Percentiles rank a stretch among this genome's conserved stretches.
These are phyloP conservation scores for Diddensiella transvaalensis DNA, from an alignment of 805 yeast species.

Conservation along the genomic window DNA sequence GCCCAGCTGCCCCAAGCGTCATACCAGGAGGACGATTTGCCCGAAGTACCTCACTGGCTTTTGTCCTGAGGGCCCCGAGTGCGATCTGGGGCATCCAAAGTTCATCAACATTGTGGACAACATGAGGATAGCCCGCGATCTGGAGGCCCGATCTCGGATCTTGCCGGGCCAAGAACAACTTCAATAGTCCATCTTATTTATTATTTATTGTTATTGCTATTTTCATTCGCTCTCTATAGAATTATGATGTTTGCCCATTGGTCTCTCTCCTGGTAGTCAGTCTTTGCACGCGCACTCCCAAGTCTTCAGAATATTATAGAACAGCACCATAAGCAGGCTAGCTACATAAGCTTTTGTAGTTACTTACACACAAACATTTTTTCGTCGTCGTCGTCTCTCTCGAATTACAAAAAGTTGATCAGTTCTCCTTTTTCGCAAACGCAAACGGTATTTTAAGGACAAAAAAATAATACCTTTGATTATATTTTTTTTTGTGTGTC, in stretches of 20 bases:
- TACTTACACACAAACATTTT: neutral
- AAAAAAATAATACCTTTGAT: too few relatives aligned
- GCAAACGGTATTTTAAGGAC: too few relatives aligned
- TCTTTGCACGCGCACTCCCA: too few relatives aligned
- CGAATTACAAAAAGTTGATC: neutral
- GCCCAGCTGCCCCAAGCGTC: conserved; percentile 78
- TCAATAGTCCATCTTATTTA: neutral
- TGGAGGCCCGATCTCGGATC: conserved; percentile 8
- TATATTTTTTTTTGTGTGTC: too few relatives aligned
- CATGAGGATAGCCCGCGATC: conserved; percentile 36
- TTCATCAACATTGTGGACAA: conserved; percentile 42
- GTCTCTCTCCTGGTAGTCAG: too few relatives aligned
- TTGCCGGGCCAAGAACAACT: neutral
- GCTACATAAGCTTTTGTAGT: too few relatives aligned
- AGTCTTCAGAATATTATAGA: too few relatives aligned
- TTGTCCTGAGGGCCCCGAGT: conserved; percentile 83
- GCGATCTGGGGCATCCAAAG: conserved; percentile 79
- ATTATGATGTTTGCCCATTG: too few relatives aligned
- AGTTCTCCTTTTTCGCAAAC: too few relatives aligned
- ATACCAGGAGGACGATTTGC: conserved; percentile 71
- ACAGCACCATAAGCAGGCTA: too few relatives aligned
- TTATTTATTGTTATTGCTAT: neutral
- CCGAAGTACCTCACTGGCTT: conserved; percentile 82
- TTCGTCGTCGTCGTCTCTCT: neutral
- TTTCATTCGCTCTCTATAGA: too few relatives aligned